A percentile compares a stretch with the other conserved stretches of the same genome.
Evolutionary conservation across 345 rosid genomes (phyloP).

Genomic region (Hypericum perforatum): DNA sequence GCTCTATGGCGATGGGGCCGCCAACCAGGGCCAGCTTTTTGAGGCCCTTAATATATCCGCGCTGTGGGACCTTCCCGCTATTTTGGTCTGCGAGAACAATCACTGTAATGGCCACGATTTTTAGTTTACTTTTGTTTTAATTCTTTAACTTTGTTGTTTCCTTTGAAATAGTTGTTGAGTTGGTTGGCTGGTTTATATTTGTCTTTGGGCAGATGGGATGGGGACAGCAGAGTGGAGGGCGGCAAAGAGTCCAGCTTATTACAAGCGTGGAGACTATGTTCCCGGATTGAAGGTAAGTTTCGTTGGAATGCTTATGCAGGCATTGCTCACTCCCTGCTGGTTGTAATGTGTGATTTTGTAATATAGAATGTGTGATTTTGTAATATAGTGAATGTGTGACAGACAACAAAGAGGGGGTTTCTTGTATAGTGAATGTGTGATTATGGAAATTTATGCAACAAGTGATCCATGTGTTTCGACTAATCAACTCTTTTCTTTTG

Average conservation of each 20-base stretch:
- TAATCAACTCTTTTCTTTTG: no score
- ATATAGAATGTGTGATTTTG: no score
- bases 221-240: conserved; percentile 99
- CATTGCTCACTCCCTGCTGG: no score
- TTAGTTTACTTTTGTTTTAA: not conserved
- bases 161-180: conserved; percentile 2
- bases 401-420: no score
- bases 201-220: conserved; percentile 67
- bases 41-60: conserved; percentile 91
- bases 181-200: conserved; percentile 8
- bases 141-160: not conserved
- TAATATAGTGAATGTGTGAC: no score
- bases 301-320: not conserved
- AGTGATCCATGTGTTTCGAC: no score
- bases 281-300: conserved; percentile 85
- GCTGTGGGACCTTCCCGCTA: conserved; percentile 91
- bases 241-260: conserved; percentile 79
- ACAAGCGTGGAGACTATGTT: conserved; percentile 96
- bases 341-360: no score
- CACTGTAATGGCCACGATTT: conserved; percentile 42
- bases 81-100: conserved; percentile 93
- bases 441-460: no score
- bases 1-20: conserved; percentile 94
- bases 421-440: no score
- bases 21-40: conserved; percentile 94